These are phyloP conservation scores for Microbotryomycetes sp. DNA, from an alignment of 1,284 basidiomycete genomes.

Conservation along the genomic window DNA sequence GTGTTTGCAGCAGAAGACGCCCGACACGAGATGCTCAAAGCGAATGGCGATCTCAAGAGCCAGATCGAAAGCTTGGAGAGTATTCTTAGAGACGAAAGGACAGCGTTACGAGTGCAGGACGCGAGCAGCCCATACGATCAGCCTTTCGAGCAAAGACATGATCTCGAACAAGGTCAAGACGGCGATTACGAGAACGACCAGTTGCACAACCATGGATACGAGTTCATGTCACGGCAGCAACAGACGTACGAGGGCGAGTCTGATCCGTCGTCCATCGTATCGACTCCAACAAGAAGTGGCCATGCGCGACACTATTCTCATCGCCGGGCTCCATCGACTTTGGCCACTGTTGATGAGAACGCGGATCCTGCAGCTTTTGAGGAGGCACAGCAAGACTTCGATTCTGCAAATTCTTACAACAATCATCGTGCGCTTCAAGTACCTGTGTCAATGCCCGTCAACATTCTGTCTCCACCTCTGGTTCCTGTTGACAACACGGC, in stretches of 20 bases:
- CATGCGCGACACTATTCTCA: not conserved
- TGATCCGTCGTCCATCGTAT: not conserved
- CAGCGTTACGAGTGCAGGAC: not conserved
- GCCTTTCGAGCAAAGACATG: not conserved
- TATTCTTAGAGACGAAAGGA: slow-evolving; percentile 21
- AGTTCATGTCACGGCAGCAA: not conserved
- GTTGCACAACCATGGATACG: not conserved
- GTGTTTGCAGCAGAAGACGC: slow-evolving; percentile 24
- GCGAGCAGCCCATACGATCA: not conserved
- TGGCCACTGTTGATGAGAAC: not conserved
- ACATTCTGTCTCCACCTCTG: not conserved
- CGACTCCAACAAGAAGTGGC: not conserved
- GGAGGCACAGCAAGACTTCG: no score
- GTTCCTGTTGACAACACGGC: slow-evolving; percentile 8
- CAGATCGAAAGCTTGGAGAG: slow-evolving; percentile 28
- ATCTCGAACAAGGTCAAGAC: not conserved
- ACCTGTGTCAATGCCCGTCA: not conserved
- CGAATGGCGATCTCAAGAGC: slow-evolving; percentile 30
- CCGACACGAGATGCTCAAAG: slow-evolving; percentile 25
- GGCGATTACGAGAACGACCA: slow-evolving; percentile 2
- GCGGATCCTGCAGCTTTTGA: not conserved
- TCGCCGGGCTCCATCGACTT: not conserved
- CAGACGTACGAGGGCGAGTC: not conserved
- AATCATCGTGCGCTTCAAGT: not conserved
- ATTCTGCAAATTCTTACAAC: not conserved